Base-by-base conservation (phyloP, 2,329 filamentous ascomycete genomes). In the Penicillium decumbens region DNA sequence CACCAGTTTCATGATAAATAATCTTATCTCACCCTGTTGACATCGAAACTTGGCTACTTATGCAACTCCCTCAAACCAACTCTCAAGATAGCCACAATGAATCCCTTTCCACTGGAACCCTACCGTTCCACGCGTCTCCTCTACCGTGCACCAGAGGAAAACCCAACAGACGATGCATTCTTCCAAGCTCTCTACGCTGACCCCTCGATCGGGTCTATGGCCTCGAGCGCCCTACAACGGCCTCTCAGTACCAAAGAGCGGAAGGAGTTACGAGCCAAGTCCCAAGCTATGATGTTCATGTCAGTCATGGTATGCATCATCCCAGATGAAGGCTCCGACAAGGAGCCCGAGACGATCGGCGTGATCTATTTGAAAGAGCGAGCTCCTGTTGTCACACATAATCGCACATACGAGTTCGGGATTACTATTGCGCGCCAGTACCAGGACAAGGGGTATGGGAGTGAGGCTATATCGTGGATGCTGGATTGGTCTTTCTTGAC, bases 401-500 rank as follows among this genome's bases (percentile, higher is more conserved):
- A 33, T 33, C 32, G 32, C n/a, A 18, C 32, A 18, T 6, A 33
- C 32, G 32, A 33, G n/a, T 33, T 33, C n/a, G 32, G 32, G 3
- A 33, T 33, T 33, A 18, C 32, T 33, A 33, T 33, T 18, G n/a
- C 32, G 6, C 32, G 32, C n/a, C 32, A 33, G n/a, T 33, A 33
- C 32, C 32, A 33, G n/a, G 7, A 33, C 32, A 18, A 33, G 32
- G 32, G 32, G 32, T 33, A 33, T 18, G 32, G 32, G 32, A 6
- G n/a, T 15, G 32, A 33, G 20, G 30, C 18, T 18, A 23, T 27
- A 27, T 44, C 42, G 20, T 44, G 42, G 42, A 37, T 44, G 42
- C 42, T 44, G 12, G 29, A 44, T 25, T 44, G 42, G 42, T 27
- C 29, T 18, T 44, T 44, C 37, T 44, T 35, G 29, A 44, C 42